Evolutionary conservation across 495 filamentous ascomycete species (phyloP), one percentile per base, ranked within the genome.

Genomic region (Hypomontagnella submonticulosa): DNA sequence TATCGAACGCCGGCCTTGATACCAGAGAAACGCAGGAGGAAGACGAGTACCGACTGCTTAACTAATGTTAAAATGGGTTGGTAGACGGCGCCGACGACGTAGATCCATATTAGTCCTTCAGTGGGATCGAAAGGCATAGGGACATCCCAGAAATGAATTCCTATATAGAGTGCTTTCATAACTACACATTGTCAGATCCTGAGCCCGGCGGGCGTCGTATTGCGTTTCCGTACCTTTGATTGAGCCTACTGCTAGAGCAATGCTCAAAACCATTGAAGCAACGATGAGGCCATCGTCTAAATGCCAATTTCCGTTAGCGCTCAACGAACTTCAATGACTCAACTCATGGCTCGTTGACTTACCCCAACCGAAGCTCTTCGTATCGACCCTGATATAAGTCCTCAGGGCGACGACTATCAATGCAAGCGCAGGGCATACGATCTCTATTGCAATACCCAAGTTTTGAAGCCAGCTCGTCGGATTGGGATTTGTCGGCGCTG

Each of bases 61-160:
- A 81, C 77, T 5, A 81, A 50, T 6, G 83, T 76, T 42, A 87
- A 70, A 51, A 82, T 76, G 0, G 82, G 82, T 51, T 84, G 84
- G 63, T 86, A 86, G 42, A 85, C 63, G 12, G 84, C 65, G 49
- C 84, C 81, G 27, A 79, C 77, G 9, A 76, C 76, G 16, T 78
- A 79, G 41, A 81, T 68, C 59, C 60, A 68, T 8, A 68, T 64
- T 6, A 68, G 13, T 30, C 65, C 65, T 12, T 68, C 53, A 5
- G 65, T 68, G 16, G 65, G 55, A 56, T 68, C 65, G 18, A 59
- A 54, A 10, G 63, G 57, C 8, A 19, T 63, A 41, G 78, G 78
- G 3, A 80, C 67, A 50, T 81, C 77, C 48, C 67, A 69, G 19
- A 46, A 36, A 36, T 81, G 77, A 38, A 78, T 75, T 8, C 78